Evolutionary conservation across 225 moss, liverwort and hornwort genomes (phyloP).

Genomic region (Pleurozium schreberi): DNA sequence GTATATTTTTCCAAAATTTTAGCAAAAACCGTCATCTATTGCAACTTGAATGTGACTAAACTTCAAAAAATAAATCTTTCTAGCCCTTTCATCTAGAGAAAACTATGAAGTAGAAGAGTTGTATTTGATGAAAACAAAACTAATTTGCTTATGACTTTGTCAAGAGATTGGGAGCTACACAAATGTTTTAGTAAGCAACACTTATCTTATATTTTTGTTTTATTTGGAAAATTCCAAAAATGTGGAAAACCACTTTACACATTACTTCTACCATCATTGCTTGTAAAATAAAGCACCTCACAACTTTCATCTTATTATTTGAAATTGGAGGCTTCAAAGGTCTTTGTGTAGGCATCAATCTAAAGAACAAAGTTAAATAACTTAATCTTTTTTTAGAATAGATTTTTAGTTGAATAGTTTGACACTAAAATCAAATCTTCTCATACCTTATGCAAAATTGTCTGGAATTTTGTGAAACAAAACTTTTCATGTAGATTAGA

Average conservation of each 20-base stretch:
- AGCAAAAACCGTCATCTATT: too few species aligned
- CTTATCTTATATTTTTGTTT: neutral
- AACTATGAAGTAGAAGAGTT: neutral
- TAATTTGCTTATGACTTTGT: neutral
- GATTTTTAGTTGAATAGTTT: neutral
- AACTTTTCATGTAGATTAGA: neutral
- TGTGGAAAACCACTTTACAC: neutral
- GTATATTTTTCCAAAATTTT: neutral
- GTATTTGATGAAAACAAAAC: neutral
- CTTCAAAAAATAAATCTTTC: too few species aligned
- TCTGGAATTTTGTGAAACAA: neutral
- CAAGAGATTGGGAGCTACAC: neutral
- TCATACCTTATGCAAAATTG: neutral
- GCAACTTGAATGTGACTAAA: too few species aligned
- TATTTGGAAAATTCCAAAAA: neutral
- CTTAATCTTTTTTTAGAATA: neutral
- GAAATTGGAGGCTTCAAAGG: neutral
- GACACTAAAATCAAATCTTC: neutral
- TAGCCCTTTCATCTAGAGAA: neutral
- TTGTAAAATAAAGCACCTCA: neutral
- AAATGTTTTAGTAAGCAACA: neutral
- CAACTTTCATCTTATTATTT: neutral
- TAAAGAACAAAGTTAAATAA: neutral
- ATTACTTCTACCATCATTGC: neutral
- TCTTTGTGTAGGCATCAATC: neutral